Evolutionary conservation across 495 filamentous ascomycete species (phyloP), one percentile per base, ranked within the genome.

Genomic region (Lepraria neglecta): DNA sequence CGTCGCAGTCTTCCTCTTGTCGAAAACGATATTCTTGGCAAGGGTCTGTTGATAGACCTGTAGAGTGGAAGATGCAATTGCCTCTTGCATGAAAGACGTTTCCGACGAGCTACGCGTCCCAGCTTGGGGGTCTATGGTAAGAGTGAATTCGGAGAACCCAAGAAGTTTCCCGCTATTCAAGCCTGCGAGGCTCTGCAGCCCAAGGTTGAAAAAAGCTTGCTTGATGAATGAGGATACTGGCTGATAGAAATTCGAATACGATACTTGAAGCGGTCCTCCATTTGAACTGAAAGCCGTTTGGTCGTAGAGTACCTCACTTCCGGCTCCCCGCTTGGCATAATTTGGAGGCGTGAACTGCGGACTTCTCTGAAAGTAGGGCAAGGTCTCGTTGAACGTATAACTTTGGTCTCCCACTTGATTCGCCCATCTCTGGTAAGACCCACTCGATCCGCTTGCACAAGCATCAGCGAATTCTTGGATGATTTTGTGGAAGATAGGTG

Each of bases 1-100:
- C 0, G 69, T 77, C 30, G 82, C 82, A 4, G 45, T 74, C 40
- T 76, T 82, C 30, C 68, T 65, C 30, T 35, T 11, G 58, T 78
- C 59, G 64, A 82, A 79, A 1, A 82, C 24, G 48, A 83, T 77
- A 46, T 62, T 66, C 60, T 72, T 75, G 0, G 73, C 80, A 27
- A 76, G 58, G 1, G 77, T 75, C 2, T 67, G 56, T 31, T 65
- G 61, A 56, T 77, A 80, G 43, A 82, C 61, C 6, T 63, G 63
- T 3, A 73, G 66, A 17, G n/a, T 24, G 3, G 45, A 24, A 15
- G 2, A 17, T 4, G 6, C 3, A 3, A 24, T 9, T 3, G 17
- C 45, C 6, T 21, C 4, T 19, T 19, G 17, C 0, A 47, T 0
- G 17, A 47, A 47, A 17, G 45, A 47, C 9, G 45, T 47, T 24